Evolutionary conservation across 257 asterid species (phyloP).

Genomic region (Penstemon newberryi): DNA sequence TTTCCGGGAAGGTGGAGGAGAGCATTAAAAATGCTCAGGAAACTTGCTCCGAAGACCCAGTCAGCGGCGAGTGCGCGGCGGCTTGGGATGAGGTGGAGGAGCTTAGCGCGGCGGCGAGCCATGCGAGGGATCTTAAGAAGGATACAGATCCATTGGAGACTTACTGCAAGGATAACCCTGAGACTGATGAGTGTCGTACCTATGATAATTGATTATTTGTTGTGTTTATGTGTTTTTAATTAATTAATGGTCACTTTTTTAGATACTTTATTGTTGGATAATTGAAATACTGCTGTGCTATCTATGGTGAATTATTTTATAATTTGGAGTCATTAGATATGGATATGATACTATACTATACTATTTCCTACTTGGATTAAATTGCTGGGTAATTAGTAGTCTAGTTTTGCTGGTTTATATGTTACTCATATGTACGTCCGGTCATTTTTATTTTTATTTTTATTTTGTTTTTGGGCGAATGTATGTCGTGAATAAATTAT

Average conservation of each 20-base stretch:
- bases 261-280: too few relatives aligned
- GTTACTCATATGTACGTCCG: too few relatives aligned
- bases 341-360: too few relatives aligned
- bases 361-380: too few relatives aligned
- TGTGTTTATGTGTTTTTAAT: not conserved
- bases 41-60: constrained; percentile 59
- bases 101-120: constrained; percentile 91
- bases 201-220: constrained; percentile 49
- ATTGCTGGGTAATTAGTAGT: too few relatives aligned
- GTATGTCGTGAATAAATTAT: too few relatives aligned
- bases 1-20: constrained; percentile 72
- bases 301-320: too few relatives aligned
- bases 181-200: constrained; percentile 85
- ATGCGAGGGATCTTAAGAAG: constrained; percentile 73
- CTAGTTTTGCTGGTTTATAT: too few relatives aligned
- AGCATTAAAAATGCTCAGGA: constrained; percentile 80
- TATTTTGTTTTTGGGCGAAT: too few relatives aligned
- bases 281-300: too few relatives aligned
- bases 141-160: constrained; percentile 64
- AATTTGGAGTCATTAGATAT: too few relatives aligned
- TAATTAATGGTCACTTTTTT: not conserved
- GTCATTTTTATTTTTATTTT: too few relatives aligned
- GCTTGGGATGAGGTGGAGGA: constrained; percentile 99
- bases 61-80: constrained; percentile 86
- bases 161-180: constrained; percentile 92